Percentiles rank a stretch among this genome's conserved stretches.
phyloP scores from a whole-genome alignment of 805 yeast species.

The Nakazawaea populi region DNA sequence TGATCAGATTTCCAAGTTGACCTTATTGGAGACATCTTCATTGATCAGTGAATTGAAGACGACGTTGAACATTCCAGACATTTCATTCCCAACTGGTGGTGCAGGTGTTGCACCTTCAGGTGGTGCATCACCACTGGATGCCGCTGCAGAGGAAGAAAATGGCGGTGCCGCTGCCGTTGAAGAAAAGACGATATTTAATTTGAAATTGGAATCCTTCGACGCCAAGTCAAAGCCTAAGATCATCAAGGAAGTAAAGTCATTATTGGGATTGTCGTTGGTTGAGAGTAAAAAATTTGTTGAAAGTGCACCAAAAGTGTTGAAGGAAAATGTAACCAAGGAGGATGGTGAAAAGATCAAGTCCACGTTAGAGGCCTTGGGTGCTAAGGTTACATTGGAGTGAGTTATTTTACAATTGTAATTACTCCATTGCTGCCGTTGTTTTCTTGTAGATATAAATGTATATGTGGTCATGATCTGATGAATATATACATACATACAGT shows the following conservation, averaged over 20 bases:
- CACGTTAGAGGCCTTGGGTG: conserved; percentile 91
- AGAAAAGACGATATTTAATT: conserved; percentile 88
- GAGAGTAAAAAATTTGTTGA: conserved; percentile 98
- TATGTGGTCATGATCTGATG: no score
- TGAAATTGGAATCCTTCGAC: conserved; percentile 91
- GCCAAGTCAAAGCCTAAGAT: conserved; percentile 95
- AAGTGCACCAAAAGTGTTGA: conserved; percentile 91
- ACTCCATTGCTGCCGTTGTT: not conserved
- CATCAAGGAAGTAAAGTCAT: conserved; percentile 91
- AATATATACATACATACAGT: no score
- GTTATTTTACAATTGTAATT: no score
- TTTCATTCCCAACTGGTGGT: conserved; percentile 73
- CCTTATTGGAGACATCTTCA: conserved; percentile 89
- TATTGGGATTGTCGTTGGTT: conserved; percentile 87
- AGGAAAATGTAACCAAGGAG: conserved; percentile 92
- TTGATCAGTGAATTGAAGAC: conserved; percentile 75
- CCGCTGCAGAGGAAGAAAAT: conserved; percentile 63
- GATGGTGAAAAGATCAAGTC: conserved; percentile 96
- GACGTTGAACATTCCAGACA: conserved; percentile 89
- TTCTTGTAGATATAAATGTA: no score
- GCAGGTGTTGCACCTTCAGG: conserved; percentile 58
- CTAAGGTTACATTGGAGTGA: conserved; percentile 85
- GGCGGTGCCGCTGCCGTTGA: conserved; percentile 70
- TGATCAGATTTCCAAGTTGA: conserved; percentile 82
- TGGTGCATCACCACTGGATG: conserved; percentile 41